Evolutionary conservation across 352 stramenopile species (phyloP).

Genomic region (Stephanocyclus meneghinianus): DNA sequence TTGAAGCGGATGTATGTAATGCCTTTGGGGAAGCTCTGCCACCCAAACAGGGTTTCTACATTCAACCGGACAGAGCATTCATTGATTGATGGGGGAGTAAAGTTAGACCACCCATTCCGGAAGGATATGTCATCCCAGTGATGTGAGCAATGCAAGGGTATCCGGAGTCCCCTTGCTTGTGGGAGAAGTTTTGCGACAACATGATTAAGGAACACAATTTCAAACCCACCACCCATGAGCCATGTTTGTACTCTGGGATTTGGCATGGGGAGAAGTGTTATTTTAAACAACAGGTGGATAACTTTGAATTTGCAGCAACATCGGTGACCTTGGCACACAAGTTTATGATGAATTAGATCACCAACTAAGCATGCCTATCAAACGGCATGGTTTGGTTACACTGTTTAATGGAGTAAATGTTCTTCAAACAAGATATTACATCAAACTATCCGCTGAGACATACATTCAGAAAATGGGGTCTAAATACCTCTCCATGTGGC

Average conservation of each 20-base stretch:
- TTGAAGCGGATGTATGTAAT: constrained; percentile 39
- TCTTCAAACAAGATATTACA: background rate
- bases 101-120: constrained; percentile 8
- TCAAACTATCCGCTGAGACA: background rate
- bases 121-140: constrained; percentile 21
- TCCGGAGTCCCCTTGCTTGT: constrained; percentile 23
- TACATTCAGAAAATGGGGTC: background rate
- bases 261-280: no score
- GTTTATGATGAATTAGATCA: constrained; percentile 10
- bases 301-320: background rate
- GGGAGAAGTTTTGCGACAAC: constrained; percentile 19
- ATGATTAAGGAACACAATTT: constrained; percentile 17
- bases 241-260: no score
- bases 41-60: no score
- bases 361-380: constrained; percentile 11
- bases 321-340: background rate
- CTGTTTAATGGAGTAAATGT: constrained; percentile 4
- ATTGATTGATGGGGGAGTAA: constrained; percentile 24
- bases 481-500: background rate
- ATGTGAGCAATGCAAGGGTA: no score
- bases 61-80: constrained; percentile 24
- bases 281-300: background rate
- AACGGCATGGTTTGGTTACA: constrained; percentile 11
- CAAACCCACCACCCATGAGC: no score
- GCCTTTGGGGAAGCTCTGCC: background rate